phyloP scores from a whole-genome alignment of 768 basidiomycete genomes.

The Tephrocybe rancida region DNA sequence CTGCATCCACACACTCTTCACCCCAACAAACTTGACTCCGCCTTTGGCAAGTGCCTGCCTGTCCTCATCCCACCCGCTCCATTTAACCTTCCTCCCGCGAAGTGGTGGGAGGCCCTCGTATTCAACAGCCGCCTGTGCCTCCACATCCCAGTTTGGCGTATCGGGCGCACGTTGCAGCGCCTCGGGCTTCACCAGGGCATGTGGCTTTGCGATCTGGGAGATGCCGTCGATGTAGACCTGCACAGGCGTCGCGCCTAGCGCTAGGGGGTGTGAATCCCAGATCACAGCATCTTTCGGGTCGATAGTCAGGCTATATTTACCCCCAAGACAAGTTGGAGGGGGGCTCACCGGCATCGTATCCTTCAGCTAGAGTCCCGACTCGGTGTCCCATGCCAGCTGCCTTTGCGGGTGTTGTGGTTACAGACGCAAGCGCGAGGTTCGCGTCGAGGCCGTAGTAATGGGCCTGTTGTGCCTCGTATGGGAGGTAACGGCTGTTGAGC shows the following conservation, averaged over 20 bases:
- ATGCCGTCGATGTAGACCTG: conserved; percentile 90
- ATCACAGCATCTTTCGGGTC: conserved; percentile 46
- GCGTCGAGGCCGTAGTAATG: conserved; percentile 65
- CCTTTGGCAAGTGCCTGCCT: conserved; percentile 5
- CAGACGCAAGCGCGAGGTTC: conserved; percentile 59
- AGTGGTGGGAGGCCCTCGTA: conserved; percentile 76
- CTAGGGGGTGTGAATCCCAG: conserved; percentile 80
- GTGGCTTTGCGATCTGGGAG: conserved; percentile 49
- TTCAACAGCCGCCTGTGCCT: conserved; percentile 56
- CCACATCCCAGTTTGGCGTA: conserved; percentile 61
- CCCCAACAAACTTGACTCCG: conserved; percentile 56
- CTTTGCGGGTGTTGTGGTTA: conserved; percentile 66
- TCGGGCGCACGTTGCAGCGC: conserved; percentile 53
- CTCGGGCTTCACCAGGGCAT: conserved; percentile 42
- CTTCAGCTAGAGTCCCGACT: conserved; percentile 60
- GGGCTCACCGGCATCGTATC: conserved; percentile 31
- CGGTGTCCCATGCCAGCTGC: conserved; percentile 70
- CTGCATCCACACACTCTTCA: conserved; percentile 40
- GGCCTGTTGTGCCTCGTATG: conserved; percentile 73
- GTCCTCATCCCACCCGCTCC: neutral
- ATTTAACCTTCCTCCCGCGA: conserved; percentile 30
- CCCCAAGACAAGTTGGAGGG: no score
- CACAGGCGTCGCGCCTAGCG: conserved; percentile 75
- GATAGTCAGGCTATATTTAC: neutral
- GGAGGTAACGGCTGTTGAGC: conserved; percentile 62